Conservation (phyloP, 2,329 filamentous ascomycete species). For the Colletotrichum ledebouriae region DNA sequence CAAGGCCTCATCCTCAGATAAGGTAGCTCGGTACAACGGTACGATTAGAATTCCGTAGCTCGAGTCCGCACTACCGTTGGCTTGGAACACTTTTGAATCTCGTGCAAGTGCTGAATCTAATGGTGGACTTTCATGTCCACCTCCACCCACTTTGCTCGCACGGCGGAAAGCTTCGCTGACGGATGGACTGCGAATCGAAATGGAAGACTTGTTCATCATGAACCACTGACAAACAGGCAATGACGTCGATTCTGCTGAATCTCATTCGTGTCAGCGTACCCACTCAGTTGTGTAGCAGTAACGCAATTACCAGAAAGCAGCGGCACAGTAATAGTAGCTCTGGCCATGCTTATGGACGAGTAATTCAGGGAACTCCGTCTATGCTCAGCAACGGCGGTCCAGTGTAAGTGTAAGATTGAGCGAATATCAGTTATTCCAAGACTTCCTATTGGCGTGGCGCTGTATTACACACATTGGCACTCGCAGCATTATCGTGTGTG, state of each 20-base stretch:
- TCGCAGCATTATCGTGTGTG: conserved; percentile 31
- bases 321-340: too few species aligned
- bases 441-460: not conserved
- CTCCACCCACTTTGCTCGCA: too few species aligned
- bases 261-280: not conserved
- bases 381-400: too few species aligned
- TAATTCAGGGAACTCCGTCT: too few species aligned
- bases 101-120: too few species aligned
- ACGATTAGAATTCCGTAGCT: not conserved
- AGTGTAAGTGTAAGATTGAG: not conserved
- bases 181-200: too few species aligned
- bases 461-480: conserved; percentile 23
- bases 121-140: too few species aligned
- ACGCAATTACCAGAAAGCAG: too few species aligned
- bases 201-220: not conserved
- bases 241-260: not conserved
- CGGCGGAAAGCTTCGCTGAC: too few species aligned
- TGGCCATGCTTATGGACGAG: too few species aligned
- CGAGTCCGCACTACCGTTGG: not conserved
- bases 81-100: not conserved
- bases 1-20: conserved; percentile 24
- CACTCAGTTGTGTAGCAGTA: not conserved
- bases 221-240: conserved; percentile 6
- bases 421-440: conserved; percentile 23
- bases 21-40: not conserved